A percentile compares a stretch with the other conserved stretches of the same genome.
Conservation (phyloP, 2,329 filamentous ascomycete genomes). For the Ramichloridium luteum region DNA sequence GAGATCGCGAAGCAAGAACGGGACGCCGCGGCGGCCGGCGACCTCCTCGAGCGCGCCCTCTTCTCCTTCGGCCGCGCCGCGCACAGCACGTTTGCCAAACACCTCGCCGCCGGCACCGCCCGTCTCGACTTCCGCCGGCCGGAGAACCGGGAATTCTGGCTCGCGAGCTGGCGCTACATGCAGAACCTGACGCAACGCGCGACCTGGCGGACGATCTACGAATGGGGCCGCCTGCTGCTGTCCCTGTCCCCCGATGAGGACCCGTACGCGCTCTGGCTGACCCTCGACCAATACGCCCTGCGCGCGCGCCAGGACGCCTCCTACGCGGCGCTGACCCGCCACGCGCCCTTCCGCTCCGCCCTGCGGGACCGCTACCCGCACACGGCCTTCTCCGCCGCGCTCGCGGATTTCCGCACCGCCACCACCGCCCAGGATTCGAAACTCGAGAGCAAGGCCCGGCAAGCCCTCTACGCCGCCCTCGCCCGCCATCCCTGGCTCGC, state of each 20-base stretch:
- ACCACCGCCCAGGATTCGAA: too few relatives aligned
- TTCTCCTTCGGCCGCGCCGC: slow-evolving; percentile 88
- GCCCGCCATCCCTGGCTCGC: slow-evolving; percentile 73
- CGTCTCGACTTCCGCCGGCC: slow-evolving; percentile 67
- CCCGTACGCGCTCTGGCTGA: slow-evolving; percentile 69
- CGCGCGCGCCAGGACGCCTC: slow-evolving; percentile 64
- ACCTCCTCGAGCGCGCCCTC: slow-evolving; percentile 79
- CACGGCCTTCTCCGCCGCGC: slow-evolving; percentile 60
- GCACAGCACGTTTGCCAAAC: slow-evolving; percentile 66
- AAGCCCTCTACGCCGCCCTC: slow-evolving; percentile 55
- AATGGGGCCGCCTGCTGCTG: slow-evolving; percentile 82
- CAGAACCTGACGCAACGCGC: slow-evolving; percentile 74
- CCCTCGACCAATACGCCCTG: slow-evolving; percentile 76
- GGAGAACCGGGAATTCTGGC: slow-evolving; percentile 87
- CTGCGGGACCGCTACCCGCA: slow-evolving; percentile 51
- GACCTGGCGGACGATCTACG: slow-evolving; percentile 85
- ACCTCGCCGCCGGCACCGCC: slow-evolving; percentile 65
- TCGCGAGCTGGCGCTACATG: slow-evolving; percentile 81
- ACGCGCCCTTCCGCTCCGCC: slow-evolving; percentile 34
- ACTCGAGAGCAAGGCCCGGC: slow-evolving; percentile 46
- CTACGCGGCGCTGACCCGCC: slow-evolving; percentile 57
- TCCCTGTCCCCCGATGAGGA: slow-evolving; percentile 60
- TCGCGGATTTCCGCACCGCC: slow-evolving; percentile 62
- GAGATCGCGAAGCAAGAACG: slow-evolving; percentile 85
- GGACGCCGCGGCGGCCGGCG: slow-evolving; percentile 72